phyloP scores from a whole-genome alignment of 495 filamentous ascomycete genomes.

The Penicillium steckii region DNA sequence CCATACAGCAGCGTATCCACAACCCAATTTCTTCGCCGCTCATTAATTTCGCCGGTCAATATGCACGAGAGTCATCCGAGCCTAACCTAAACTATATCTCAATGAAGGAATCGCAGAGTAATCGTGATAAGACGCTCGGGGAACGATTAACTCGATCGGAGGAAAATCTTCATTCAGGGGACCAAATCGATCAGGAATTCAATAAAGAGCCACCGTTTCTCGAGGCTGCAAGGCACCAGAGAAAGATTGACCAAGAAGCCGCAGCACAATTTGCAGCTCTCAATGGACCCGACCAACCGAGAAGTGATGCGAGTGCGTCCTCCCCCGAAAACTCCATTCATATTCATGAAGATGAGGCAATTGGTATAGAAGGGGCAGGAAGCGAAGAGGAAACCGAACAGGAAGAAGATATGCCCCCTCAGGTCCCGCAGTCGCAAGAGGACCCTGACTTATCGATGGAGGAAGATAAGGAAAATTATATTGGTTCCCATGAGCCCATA shows the following conservation, averaged over 20 bases:
- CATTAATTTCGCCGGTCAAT: conserved; percentile 27
- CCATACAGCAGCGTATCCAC: conserved; percentile 40
- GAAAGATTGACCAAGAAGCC: conserved; percentile 36
- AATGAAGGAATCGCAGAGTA: conserved; percentile 51
- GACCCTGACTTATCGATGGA: conserved; percentile 28
- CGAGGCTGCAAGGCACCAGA: conserved; percentile 36
- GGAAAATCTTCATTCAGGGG: conserved; percentile 36
- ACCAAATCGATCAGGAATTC: conserved; percentile 47
- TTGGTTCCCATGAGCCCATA: conserved; percentile 25
- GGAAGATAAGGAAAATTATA: conserved; percentile 53
- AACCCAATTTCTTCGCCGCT: conserved; percentile 44
- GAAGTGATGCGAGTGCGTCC: conserved; percentile 1
- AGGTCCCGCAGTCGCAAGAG: conserved; percentile 29
- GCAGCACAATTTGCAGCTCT: conserved; percentile 41
- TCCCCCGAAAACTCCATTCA: conserved; percentile 1
- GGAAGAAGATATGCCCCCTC: conserved; percentile 38
- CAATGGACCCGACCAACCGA: conserved; percentile 33
- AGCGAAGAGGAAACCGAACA: conserved; percentile 56
- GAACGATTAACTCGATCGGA: conserved; percentile 42
- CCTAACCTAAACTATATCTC: conserved; percentile 49
- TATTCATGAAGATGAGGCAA: conserved; percentile 7
- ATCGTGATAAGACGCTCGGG: conserved; percentile 30
- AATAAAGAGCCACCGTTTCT: conserved; percentile 45
- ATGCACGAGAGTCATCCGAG: conserved; percentile 43
- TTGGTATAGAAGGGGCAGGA: conserved; percentile 6